These are phyloP conservation scores for Podochytrium sp. DNA, from an alignment of 192 early-diverging fungal genomes.

Conservation along the genomic window DNA sequence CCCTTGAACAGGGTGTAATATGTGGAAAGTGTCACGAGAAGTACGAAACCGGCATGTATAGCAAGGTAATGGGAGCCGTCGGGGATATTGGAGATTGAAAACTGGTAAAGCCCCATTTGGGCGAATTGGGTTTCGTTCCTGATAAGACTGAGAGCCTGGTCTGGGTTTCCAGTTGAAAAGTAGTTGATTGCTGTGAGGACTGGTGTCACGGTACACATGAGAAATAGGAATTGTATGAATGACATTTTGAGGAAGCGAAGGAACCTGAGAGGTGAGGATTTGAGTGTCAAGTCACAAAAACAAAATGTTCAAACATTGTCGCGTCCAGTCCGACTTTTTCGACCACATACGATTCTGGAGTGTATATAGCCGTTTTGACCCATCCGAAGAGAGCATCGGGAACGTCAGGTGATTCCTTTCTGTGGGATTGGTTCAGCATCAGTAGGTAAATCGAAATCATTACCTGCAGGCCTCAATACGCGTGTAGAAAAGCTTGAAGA, in stretches of 20 bases:
- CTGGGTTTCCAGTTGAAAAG: constrained; percentile 21
- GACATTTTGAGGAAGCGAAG: constrained; percentile 51
- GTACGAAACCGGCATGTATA: constrained; percentile 45
- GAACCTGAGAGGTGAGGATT: constrained; percentile 25
- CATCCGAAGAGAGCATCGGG: constrained; percentile 45
- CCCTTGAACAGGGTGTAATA: constrained; percentile 42
- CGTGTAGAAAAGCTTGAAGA: constrained; percentile 42
- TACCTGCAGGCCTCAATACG: constrained; percentile 37
- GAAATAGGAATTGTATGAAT: constrained; percentile 25
- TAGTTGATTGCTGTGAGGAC: constrained; percentile 51
- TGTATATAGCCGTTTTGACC: constrained; percentile 36
- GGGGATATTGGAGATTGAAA: constrained; percentile 39
- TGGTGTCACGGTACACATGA: constrained; percentile 40
- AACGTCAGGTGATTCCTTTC: constrained; percentile 37
- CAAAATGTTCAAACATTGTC: constrained; percentile 35
- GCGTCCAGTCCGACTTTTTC: constrained; percentile 58
- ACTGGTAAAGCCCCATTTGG: background rate
- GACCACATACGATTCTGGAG: constrained; percentile 39
- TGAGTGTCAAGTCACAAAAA: background rate
- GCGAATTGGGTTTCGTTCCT: background rate
- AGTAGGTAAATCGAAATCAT: background rate
- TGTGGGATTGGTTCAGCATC: background rate
- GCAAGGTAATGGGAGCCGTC: constrained; percentile 36
- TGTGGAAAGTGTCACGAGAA: constrained; percentile 39
- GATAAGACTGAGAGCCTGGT: background rate